Conservation (phyloP, 2,329 filamentous ascomycete species). For the Colletotrichum liriopes region DNA sequence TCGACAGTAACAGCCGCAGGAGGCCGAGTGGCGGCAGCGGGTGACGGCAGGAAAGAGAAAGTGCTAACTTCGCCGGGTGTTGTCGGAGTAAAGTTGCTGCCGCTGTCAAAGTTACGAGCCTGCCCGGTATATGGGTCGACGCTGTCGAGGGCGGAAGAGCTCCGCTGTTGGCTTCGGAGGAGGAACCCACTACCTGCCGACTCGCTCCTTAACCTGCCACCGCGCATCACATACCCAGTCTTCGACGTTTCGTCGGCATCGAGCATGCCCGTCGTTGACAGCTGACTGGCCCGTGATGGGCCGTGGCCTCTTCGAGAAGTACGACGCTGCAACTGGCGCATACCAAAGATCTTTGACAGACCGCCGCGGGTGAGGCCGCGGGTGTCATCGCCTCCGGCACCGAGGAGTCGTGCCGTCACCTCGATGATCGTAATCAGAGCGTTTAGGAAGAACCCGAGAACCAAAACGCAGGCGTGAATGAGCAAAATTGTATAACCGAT, state of each 20-base stretch:
- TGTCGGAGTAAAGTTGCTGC: constrained; percentile 79
- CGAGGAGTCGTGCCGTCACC: constrained; percentile 85
- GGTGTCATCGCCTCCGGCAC: constrained; percentile 83
- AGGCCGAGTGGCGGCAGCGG: constrained; percentile 62
- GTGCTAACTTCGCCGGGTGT: constrained; percentile 80
- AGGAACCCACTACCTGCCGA: constrained; percentile 72
- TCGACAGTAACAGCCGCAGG: constrained; percentile 63
- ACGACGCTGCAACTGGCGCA: constrained; percentile 87
- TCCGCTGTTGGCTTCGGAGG: constrained; percentile 61
- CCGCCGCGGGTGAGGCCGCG: constrained; percentile 83
- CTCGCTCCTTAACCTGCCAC: constrained; percentile 72
- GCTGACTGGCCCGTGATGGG: constrained; percentile 82
- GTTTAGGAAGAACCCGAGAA: constrained; percentile 95
- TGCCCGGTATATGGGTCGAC: constrained; percentile 62
- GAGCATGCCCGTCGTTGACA: constrained; percentile 87
- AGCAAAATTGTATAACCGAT: constrained; percentile 93
- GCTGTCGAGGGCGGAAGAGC: constrained; percentile 70
- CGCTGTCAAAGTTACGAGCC: constrained; percentile 68
- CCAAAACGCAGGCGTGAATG: constrained; percentile 86
- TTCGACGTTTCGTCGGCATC: constrained; percentile 77
- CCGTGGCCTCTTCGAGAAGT: constrained; percentile 72
- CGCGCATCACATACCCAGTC: constrained; percentile 68
- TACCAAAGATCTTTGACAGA: constrained; percentile 90
- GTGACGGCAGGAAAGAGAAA: constrained; percentile 79
- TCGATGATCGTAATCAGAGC: constrained; percentile 92